Evolutionary conservation across 139 green algal species (phyloP), one percentile per base, ranked within the genome.

Genomic region (Chlamydomonas asymmetrica): DNA sequence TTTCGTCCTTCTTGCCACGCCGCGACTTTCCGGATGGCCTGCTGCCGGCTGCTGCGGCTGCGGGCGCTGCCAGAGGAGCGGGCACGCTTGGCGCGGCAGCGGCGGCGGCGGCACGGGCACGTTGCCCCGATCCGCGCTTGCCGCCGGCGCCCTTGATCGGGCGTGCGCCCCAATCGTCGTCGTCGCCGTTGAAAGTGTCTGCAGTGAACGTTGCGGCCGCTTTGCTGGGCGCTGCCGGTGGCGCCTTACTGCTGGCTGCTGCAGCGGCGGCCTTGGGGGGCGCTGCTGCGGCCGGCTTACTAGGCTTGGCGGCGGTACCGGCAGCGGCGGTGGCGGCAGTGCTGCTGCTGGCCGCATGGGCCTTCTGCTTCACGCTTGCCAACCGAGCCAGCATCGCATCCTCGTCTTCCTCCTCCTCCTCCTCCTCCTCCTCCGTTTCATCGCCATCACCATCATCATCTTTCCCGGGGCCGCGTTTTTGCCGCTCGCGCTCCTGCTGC

Each of bases 301-400:
- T 34, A 27, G 60, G 60, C 60, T 39, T 32, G n/a, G 57, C 27
- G 57, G 29, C 57, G n/a, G n/a, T n/a, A 54, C 32, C 60, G 39
- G 63, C 31, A 35, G 49, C n/a, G 71, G 52, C 52, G 57, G 23
- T 52, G 71, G 54, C 60, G 62, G 73, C 49, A 29, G 65, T 69
- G 61, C 75, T 71, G 45, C 22, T 32, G 38, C 31, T 31, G 52
- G 31, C 56, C 59, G 40, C 66, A 32, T 27, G 61, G 37, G 27
- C 31, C 4, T 34, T 74, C 70, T 37, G 45, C 32, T 23, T 49
- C 40, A 3, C n/a, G 49, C 57, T 73, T 79, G 29, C 69, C 54
- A 94, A 81, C 0, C 85, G 39, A 5, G 77, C 84, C 18, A 93
- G 76, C 85, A 91, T 84, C 16, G 78, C 87, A 2, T 90, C 88